Conservation (phyloP, 2,329 filamentous ascomycete genomes). For the Claviceps maximensis region DNA sequence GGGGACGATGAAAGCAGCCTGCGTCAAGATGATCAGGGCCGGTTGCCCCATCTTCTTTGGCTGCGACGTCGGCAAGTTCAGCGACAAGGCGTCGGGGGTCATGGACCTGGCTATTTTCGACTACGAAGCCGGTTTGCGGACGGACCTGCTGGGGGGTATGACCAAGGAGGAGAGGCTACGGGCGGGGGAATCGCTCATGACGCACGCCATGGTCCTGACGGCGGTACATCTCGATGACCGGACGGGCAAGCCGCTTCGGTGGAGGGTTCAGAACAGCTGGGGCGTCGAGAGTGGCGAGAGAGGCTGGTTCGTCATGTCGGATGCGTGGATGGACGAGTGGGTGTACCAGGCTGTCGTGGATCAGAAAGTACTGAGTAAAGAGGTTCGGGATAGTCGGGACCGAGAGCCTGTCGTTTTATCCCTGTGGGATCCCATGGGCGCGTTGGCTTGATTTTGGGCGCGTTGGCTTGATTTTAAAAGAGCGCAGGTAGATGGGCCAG, state of each 20-base stretch:
- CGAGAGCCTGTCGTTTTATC: slow-evolving; percentile 59
- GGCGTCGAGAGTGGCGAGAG: slow-evolving; percentile 52
- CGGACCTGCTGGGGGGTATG: slow-evolving; percentile 57
- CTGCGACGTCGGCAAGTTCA: slow-evolving; percentile 75
- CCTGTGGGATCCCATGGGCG: slow-evolving; percentile 71
- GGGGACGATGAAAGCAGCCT: slow-evolving; percentile 54
- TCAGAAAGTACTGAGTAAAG: slow-evolving; percentile 49
- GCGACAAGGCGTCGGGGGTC: slow-evolving; percentile 52
- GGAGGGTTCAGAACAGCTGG: slow-evolving; percentile 85
- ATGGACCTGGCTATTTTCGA: slow-evolving; percentile 70
- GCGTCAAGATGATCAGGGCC: slow-evolving; percentile 63
- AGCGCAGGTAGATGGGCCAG: no score
- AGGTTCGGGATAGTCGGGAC: slow-evolving; percentile 56
- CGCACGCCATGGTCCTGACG: slow-evolving; percentile 84
- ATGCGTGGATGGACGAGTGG: slow-evolving; percentile 68
- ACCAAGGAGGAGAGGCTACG: slow-evolving; percentile 62
- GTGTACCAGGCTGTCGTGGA: slow-evolving; percentile 80
- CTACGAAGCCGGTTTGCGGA: slow-evolving; percentile 74
- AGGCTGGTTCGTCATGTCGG: slow-evolving; percentile 84
- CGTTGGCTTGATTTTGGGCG: slow-evolving; percentile 45
- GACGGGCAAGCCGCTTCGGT: slow-evolving; percentile 52
- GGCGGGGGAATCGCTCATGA: slow-evolving; percentile 71
- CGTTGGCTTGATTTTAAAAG: no score
- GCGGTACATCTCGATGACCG: slow-evolving; percentile 63
- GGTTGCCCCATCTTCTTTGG: slow-evolving; percentile 82